Conservation (phyloP, 1,284 basidiomycete genomes). For the Peniophora sp. region DNA sequence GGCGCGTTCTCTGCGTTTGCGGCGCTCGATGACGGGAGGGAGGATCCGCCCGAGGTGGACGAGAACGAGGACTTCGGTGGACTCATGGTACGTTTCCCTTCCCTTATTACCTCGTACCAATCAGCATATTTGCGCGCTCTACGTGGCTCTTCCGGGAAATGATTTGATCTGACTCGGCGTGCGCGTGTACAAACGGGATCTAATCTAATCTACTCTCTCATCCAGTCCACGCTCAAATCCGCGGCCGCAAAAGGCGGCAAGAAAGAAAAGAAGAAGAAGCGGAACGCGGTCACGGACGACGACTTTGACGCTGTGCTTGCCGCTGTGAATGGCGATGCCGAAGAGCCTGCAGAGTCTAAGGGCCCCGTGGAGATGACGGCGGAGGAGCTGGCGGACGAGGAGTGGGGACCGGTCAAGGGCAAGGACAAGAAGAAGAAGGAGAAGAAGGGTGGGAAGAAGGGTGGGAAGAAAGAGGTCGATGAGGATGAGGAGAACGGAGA, state of each 20-base stretch:
- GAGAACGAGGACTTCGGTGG: slow-evolving; percentile 75
- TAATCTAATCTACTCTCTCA: slow-evolving; percentile 2
- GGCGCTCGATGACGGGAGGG: slow-evolving; percentile 41
- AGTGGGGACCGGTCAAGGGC: slow-evolving; percentile 54
- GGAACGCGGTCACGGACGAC: slow-evolving; percentile 16
- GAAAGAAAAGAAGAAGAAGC: slow-evolving; percentile 47
- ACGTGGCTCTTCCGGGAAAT: too few relatives aligned
- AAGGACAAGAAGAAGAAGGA: slow-evolving; percentile 49
- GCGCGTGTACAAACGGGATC: neutral
- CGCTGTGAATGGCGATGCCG: slow-evolving; percentile 24
- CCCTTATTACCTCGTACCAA: too few relatives aligned
- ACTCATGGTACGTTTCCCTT: slow-evolving; percentile 60
- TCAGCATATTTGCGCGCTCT: slow-evolving; percentile 5
- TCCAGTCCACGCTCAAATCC: slow-evolving; percentile 33
- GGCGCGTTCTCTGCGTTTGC: slow-evolving; percentile 46
- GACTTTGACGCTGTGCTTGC: slow-evolving; percentile 27
- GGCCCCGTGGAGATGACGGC: slow-evolving; percentile 44
- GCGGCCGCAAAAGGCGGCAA: slow-evolving; percentile 46
- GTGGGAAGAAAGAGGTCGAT: slow-evolving; percentile 31
- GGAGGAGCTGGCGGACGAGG: slow-evolving; percentile 61
- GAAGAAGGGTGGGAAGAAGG: slow-evolving; percentile 52
- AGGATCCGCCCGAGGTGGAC: slow-evolving; percentile 39
- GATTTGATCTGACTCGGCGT: too few relatives aligned
- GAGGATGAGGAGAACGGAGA: slow-evolving; percentile 31
- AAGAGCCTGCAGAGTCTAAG: slow-evolving; percentile 25